Base-by-base conservation (phyloP, 2,329 filamentous ascomycete species). In the Nemania abortiva region DNA sequence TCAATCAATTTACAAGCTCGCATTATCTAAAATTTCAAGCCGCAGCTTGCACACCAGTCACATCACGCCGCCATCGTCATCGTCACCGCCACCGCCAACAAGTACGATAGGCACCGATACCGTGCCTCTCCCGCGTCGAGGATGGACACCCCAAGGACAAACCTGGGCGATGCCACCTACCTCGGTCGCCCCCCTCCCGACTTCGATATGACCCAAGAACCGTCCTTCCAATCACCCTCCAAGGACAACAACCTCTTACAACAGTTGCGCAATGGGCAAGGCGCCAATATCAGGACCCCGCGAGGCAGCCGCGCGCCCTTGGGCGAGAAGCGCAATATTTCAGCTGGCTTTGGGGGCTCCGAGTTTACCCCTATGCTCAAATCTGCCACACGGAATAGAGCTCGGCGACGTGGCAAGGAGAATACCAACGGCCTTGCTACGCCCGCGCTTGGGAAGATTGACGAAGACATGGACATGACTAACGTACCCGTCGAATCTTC, bases 331-430 rank as follows among this genome's bases (percentile, higher is more conserved):
- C 89, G 89, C 75, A 96, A 94, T 75, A 84, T 94, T 24, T 91
- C 91, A 24, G 84, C 86, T 45, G 87, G 87, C 71, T 82, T 90
- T 50, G 88, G 85, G 53, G 89, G 88, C 63, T 91, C 90, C 74
- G 97, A 99, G 77, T 99, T 99, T 80, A 99, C 96, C 0, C 96
- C 97, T 0, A 84, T 99, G 74, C 89, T 99, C 78, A 97, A 97
- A 81, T 94, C 84, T 27, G 90, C 87, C n/a, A 91, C 88, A 77
- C 86, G 83, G 85, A 95, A 85, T 84, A 94, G 84, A 87, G 92
- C 84, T 83, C 91, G 84, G 81, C 88, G 82, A 78, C 82, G 78
- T n/a, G 89, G 87, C 79, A 92, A 87, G 79, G 89, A 87, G 81
- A 91, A 89, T 80, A 85, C 81, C 65, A 84, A 85, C 53, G 84